Percentiles rank a stretch among this genome's conserved stretches.
Evolutionary conservation across 2,329 filamentous ascomycete genomes (phyloP).

Genomic region (Trichoderma cornu-damae): DNA sequence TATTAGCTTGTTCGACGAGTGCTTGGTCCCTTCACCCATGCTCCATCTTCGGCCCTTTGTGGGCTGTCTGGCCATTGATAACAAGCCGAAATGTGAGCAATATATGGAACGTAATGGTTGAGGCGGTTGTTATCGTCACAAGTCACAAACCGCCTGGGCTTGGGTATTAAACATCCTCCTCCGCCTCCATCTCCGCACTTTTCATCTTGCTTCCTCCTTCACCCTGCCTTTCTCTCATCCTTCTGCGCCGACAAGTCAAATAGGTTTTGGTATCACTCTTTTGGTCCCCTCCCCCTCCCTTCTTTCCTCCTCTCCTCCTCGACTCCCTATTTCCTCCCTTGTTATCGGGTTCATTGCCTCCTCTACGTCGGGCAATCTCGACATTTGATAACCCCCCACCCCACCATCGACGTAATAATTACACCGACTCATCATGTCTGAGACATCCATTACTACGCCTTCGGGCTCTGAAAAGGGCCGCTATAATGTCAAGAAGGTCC

Average conservation of each 20-base stretch:
- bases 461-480: constrained; percentile 13
- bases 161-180: constrained; percentile 24
- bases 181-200: constrained; percentile 9
- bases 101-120: neutral
- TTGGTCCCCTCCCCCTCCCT: neutral
- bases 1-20: constrained; percentile 8
- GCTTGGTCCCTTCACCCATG: neutral
- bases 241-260: neutral
- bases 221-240: neutral
- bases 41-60: constrained; percentile 15
- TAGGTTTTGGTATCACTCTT: neutral
- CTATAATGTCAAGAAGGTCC: constrained; percentile 19
- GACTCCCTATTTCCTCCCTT: neutral
- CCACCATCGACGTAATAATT: neutral
- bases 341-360: neutral
- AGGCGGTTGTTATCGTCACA: neutral
- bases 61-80: constrained; percentile 3
- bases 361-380: neutral
- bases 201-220: constrained; percentile 8
- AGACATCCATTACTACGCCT: constrained; percentile 16
- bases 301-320: neutral
- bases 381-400: neutral
- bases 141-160: constrained; percentile 7
- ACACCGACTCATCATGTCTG: constrained; percentile 13
- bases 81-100: constrained; percentile 4